phyloP scores from a whole-genome alignment of 345 rosid genomes.

The Hypericum perforatum region DNA sequence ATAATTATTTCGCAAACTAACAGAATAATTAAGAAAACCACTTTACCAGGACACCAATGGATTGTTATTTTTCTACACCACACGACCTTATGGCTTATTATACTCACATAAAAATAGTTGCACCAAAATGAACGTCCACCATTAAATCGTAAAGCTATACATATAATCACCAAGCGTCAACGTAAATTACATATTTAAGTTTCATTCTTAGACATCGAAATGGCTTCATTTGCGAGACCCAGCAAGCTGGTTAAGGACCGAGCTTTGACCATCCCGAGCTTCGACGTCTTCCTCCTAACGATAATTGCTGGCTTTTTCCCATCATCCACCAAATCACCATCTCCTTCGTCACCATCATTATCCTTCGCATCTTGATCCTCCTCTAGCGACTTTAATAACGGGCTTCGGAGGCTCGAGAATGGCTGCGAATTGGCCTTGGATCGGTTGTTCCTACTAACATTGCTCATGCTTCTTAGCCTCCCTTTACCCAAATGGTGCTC shows the following conservation, averaged over 20 bases:
- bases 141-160: too few species aligned
- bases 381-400: conserved; percentile 1
- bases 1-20: too few species aligned
- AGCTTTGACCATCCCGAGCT: conserved; percentile 88
- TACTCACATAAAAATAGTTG: too few species aligned
- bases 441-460: conserved; percentile 25
- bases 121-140: too few species aligned
- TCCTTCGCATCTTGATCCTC: not conserved
- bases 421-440: conserved; percentile 1
- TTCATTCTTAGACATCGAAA: too few species aligned
- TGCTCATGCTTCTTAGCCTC: conserved; percentile 63
- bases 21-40: too few species aligned
- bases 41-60: too few species aligned
- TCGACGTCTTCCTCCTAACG: conserved; percentile 42
- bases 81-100: too few species aligned
- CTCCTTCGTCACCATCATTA: conserved; percentile 3
- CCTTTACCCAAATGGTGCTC: conserved; percentile 98
- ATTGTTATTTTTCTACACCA: too few species aligned
- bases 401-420: not conserved
- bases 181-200: too few species aligned
- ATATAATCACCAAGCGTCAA: too few species aligned
- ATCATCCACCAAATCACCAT: conserved; percentile 12
- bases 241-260: conserved; percentile 88
- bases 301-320: conserved; percentile 13
- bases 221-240: conserved; percentile 32